Percentiles rank a stretch among this genome's conserved stretches.
Conservation (phyloP, 495 filamentous ascomycete genomes). For the Letharia columbiana region DNA sequence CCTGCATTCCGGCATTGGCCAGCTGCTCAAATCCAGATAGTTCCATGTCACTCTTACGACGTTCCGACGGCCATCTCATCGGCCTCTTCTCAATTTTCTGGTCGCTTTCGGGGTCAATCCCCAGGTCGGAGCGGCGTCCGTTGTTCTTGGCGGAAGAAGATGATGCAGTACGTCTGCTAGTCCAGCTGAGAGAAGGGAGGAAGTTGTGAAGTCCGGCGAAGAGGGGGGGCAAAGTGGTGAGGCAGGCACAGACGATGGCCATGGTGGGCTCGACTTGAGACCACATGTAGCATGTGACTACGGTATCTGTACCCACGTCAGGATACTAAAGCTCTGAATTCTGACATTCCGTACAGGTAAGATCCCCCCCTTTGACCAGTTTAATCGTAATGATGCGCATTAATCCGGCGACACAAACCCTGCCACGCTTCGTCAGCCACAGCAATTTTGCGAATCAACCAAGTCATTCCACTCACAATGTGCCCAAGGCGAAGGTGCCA, state of each 20-base stretch:
- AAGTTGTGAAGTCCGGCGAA: not conserved
- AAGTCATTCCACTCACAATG: conserved; percentile 22
- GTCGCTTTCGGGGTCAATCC: not conserved
- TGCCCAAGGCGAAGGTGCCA: conserved; percentile 31
- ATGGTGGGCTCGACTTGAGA: conserved; percentile 9
- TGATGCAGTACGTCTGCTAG: not conserved
- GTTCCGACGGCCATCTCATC: not conserved
- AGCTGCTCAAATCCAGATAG: not conserved
- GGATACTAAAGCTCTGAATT: not conserved
- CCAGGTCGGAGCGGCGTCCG: not conserved
- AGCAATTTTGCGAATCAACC: not conserved
- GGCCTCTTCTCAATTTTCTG: no score
- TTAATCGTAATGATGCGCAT: conserved; percentile 13
- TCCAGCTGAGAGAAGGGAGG: not conserved
- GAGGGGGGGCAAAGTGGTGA: conserved; percentile 15
- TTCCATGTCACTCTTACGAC: not conserved
- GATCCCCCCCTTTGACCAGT: not conserved
- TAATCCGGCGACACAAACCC: conserved; percentile 14
- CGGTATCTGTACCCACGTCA: not conserved
- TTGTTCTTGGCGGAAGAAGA: not conserved
- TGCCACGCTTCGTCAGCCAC: not conserved
- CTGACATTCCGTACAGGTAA: conserved; percentile 4
- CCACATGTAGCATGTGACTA: conserved; percentile 8
- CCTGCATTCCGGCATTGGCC: not conserved
- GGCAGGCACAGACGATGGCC: conserved; percentile 18